phyloP scores from a whole-genome alignment of 2,329 filamentous ascomycete genomes.

The Botrytis byssoidea region DNA sequence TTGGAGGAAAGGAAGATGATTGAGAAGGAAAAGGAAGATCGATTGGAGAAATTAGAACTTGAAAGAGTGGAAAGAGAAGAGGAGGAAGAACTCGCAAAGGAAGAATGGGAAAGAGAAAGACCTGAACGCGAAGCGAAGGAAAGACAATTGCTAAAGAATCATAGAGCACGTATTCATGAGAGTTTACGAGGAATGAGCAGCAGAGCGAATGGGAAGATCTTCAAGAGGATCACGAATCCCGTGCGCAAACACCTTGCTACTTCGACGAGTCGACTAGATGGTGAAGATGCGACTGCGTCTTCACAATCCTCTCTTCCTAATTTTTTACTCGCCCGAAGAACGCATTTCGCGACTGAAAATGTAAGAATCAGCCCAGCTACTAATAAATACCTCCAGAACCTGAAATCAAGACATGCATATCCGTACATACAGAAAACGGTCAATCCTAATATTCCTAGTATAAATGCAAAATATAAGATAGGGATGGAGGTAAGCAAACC shows the following conservation, averaged over 20 bases:
- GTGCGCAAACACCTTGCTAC: not conserved
- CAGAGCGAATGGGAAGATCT: not conserved
- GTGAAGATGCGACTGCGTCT: not conserved
- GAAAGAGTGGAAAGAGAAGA: not conserved
- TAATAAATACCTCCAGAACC: not conserved
- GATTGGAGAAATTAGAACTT: not conserved
- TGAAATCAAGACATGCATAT: not conserved
- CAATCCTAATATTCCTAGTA: not conserved
- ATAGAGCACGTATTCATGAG: not conserved
- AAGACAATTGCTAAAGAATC: not conserved
- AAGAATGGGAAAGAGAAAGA: not conserved
- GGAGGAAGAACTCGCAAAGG: not conserved
- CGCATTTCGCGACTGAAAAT: not conserved
- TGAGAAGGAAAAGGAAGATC: not conserved
- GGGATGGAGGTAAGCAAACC: not conserved
- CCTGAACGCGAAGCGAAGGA: not conserved
- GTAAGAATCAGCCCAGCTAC: not conserved
- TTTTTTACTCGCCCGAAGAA: not conserved
- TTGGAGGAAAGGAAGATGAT: not conserved
- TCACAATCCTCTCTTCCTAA: not conserved
- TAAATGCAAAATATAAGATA: not conserved
- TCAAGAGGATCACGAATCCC: not conserved
- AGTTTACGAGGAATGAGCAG: not conserved
- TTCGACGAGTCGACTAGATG: not conserved
- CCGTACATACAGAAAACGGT: not conserved